Percentiles rank a stretch among this genome's conserved stretches.
These are phyloP conservation scores for Scytalidium sp. DNA, from an alignment of 2,329 filamentous ascomycete species.

Conservation along the genomic window DNA sequence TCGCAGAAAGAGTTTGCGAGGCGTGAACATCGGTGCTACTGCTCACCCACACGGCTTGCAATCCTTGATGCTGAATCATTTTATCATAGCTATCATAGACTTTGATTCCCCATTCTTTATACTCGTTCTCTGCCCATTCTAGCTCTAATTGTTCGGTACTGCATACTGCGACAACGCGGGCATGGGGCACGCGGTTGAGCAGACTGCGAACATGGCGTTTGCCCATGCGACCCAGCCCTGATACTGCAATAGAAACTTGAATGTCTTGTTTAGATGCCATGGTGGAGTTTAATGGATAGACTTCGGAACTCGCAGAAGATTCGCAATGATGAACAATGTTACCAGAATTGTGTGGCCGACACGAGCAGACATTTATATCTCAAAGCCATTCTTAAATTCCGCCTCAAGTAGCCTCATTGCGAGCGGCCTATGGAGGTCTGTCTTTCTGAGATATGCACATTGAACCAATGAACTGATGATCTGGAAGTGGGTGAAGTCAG, in stretches of 20 bases:
- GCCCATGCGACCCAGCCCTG: conserved; percentile 47
- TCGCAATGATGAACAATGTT: too few relatives aligned
- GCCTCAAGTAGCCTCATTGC: too few relatives aligned
- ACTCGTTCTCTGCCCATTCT: conserved; percentile 14
- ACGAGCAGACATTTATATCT: too few relatives aligned
- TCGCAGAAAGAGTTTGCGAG: conserved; percentile 29
- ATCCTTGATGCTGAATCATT: conserved; percentile 7
- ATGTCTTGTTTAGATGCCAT: conserved; percentile 4
- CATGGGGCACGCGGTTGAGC: conserved; percentile 40
- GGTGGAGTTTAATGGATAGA: background rate
- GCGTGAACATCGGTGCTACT: conserved; percentile 33
- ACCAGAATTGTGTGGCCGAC: too few relatives aligned
- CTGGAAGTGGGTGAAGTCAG: too few relatives aligned
- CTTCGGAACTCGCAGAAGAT: too few relatives aligned
- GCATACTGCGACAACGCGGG: conserved; percentile 44
- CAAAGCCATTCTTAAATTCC: too few relatives aligned
- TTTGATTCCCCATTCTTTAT: conserved; percentile 4
- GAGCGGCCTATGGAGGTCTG: too few relatives aligned
- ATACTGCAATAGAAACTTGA: conserved; percentile 39
- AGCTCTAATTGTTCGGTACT: conserved; percentile 38
- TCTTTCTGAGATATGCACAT: too few relatives aligned
- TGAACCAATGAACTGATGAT: too few relatives aligned
- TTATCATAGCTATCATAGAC: conserved; percentile 6
- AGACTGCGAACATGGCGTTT: conserved; percentile 45
- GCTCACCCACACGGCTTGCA: conserved; percentile 20